Percentiles rank a stretch among this genome's conserved stretches.
phyloP scores from a whole-genome alignment of 139 green algal genomes.

The Volvox africanus region DNA sequence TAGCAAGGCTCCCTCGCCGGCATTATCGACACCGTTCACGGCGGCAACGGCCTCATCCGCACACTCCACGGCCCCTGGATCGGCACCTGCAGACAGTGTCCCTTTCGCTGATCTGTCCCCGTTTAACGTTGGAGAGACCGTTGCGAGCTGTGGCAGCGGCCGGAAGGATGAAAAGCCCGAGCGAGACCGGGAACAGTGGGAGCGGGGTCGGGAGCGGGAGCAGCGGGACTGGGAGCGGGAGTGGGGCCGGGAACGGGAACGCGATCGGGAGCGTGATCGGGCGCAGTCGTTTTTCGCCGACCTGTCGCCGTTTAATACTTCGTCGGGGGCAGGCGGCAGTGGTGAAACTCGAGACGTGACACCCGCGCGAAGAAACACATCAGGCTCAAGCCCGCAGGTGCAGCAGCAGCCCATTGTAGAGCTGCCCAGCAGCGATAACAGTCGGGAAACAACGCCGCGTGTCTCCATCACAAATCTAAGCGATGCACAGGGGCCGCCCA shows the following conservation, averaged over 20 bases:
- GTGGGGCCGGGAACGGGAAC: neutral
- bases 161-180: neutral
- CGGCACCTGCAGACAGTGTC: neutral
- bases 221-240: neutral
- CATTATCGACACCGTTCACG: constrained; percentile 19
- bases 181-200: neutral
- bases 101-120: constrained; percentile 45
- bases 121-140: neutral
- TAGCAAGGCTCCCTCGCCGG: constrained; percentile 42
- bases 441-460: constrained; percentile 18
- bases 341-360: neutral
- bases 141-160: neutral
- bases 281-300: constrained; percentile 40
- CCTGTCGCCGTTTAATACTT: constrained; percentile 45
- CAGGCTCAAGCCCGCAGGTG: neutral
- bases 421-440: constrained; percentile 42
- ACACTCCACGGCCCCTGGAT: constrained; percentile 27
- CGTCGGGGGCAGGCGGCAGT: neutral
- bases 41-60: neutral
- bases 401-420: constrained; percentile 8
- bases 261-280: neutral
- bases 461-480: constrained; percentile 1
- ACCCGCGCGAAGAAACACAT: neutral
- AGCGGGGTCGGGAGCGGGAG: neutral
- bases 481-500: neutral